Conservation (phyloP, 2,329 filamentous ascomycete genomes). For the Phaeosphaeriaceae sp. region DNA sequence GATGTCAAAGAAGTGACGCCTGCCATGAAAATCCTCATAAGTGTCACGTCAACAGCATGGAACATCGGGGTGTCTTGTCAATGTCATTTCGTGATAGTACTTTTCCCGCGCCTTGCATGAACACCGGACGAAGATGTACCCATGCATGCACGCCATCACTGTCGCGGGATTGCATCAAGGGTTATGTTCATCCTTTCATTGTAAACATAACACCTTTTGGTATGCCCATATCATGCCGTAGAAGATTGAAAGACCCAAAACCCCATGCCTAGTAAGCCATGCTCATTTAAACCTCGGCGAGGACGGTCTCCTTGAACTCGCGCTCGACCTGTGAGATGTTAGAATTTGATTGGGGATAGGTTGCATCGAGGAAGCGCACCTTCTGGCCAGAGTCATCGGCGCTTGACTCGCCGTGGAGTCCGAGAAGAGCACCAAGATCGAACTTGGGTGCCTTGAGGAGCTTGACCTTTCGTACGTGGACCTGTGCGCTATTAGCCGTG, state of each 20-base stretch:
- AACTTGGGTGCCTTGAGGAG: slow-evolving; percentile 99
- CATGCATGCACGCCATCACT: slow-evolving; percentile 48
- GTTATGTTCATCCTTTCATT: slow-evolving; percentile 49
- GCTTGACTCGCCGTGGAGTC: slow-evolving; percentile 95
- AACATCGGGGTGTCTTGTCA: slow-evolving; percentile 33
- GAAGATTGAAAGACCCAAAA: slow-evolving; percentile 49
- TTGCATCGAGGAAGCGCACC: slow-evolving; percentile 58
- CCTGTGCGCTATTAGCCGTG: slow-evolving; percentile 61
- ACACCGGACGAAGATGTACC: slow-evolving; percentile 43
- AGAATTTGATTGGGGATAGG: neutral
- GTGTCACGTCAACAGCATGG: neutral
- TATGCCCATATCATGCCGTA: slow-evolving; percentile 51
- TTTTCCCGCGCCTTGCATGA: slow-evolving; percentile 44
- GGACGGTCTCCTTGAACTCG: slow-evolving; percentile 98
- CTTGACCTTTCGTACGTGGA: slow-evolving; percentile 99
- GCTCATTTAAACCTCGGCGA: slow-evolving; percentile 84
- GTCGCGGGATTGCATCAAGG: slow-evolving; percentile 40
- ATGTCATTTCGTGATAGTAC: slow-evolving; percentile 46
- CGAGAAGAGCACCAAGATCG: slow-evolving; percentile 94
- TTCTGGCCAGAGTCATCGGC: slow-evolving; percentile 98
- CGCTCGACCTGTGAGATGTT: slow-evolving; percentile 66
- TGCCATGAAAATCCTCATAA: too few relatives aligned
- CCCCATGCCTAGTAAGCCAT: slow-evolving; percentile 46
- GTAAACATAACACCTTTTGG: slow-evolving; percentile 53
- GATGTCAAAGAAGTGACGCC: too few relatives aligned